Percentiles rank a stretch among this genome's conserved stretches.
Conservation (phyloP, 2,329 filamentous ascomycete genomes). For the Talaromyces sp. region DNA sequence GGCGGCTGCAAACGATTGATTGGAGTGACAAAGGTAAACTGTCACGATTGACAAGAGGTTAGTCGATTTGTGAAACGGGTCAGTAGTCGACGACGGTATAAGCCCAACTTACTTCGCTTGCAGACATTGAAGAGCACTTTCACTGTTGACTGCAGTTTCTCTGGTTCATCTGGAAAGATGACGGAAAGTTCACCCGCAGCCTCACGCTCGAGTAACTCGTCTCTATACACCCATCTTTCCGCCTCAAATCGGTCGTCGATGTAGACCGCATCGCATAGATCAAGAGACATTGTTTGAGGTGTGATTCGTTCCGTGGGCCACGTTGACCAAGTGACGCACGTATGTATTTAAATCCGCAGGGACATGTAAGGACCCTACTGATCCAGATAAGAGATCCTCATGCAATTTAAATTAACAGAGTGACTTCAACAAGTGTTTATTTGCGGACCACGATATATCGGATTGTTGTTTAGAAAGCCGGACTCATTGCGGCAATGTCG, state of each 20-base stretch:
- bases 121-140: slow-evolving; percentile 48
- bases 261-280: slow-evolving; percentile 33
- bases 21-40: slow-evolving; percentile 53
- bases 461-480: neutral
- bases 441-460: neutral
- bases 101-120: slow-evolving; percentile 45
- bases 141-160: slow-evolving; percentile 45
- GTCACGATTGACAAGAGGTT: neutral
- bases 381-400: neutral
- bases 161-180: slow-evolving; percentile 36
- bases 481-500: slow-evolving; percentile 2
- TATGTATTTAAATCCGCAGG: slow-evolving; percentile 3
- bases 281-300: slow-evolving; percentile 41
- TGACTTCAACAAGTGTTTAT: neutral
- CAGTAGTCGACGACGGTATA: neutral
- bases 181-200: neutral
- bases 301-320: slow-evolving; percentile 15
- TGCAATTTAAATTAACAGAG: neutral
- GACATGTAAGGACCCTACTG: neutral
- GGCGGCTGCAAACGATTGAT: slow-evolving; percentile 49
- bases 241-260: slow-evolving; percentile 43
- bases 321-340: neutral
- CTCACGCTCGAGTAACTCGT: neutral
- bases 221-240: slow-evolving; percentile 40
- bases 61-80: neutral